phyloP scores from a whole-genome alignment of 1,284 basidiomycete species.

The Leccinum ponderosum region DNA sequence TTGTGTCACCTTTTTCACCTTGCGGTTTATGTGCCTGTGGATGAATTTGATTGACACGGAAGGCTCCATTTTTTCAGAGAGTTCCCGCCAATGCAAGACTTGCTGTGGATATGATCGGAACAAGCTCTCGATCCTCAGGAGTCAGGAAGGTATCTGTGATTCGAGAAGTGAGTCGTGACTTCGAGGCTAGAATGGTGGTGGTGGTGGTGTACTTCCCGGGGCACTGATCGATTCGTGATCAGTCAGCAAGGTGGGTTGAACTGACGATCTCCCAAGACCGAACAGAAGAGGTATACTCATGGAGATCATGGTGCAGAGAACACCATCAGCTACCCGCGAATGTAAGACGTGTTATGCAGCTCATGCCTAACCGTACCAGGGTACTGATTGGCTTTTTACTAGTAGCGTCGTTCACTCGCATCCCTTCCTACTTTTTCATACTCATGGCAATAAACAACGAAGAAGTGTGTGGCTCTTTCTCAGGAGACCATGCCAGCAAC shows the following conservation, averaged over 20 bases:
- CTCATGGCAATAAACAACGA: neutral
- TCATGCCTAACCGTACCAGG: neutral
- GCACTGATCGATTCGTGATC: neutral
- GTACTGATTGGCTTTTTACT: neutral
- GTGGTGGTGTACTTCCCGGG: neutral
- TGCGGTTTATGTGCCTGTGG: constrained; percentile 4
- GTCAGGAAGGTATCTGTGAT: constrained; percentile 20
- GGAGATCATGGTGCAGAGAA: neutral
- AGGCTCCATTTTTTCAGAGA: neutral
- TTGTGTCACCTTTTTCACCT: neutral
- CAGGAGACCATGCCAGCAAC: neutral
- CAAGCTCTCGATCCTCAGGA: constrained; percentile 15
- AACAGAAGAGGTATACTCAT: neutral
- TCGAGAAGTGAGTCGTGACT: neutral
- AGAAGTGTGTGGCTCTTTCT: neutral
- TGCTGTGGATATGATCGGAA: constrained; percentile 5
- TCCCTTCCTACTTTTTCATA: neutral
- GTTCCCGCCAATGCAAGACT: neutral
- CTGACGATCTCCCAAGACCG: constrained; percentile 1
- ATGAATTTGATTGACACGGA: neutral
- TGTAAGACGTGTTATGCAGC: neutral
- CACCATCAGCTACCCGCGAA: neutral
- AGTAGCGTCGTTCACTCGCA: neutral
- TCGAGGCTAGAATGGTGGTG: constrained; percentile 4
- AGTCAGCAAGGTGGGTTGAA: neutral